phyloP scores from a whole-genome alignment of 2,329 filamentous ascomycete species.

The Aspergillus amoenus region DNA sequence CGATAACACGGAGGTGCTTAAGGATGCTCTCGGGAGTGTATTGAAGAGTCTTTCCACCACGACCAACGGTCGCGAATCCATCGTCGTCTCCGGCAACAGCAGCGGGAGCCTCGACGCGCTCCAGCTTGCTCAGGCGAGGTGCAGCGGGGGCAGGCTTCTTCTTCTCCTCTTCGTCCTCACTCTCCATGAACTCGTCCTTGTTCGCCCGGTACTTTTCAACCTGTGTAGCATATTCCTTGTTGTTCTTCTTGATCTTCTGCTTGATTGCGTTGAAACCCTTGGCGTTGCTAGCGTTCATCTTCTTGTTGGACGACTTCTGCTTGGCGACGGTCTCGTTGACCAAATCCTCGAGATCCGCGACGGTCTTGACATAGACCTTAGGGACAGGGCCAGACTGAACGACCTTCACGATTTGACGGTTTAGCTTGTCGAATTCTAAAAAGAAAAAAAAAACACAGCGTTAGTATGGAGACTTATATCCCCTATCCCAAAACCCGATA shows the following conservation, averaged over 20 bases:
- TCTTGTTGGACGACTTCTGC: constrained; percentile 94
- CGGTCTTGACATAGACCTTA: constrained; percentile 87
- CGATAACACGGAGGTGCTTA: constrained; percentile 89
- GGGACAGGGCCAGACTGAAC: constrained; percentile 74
- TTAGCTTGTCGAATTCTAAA: constrained; percentile 90
- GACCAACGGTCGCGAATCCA: constrained; percentile 85
- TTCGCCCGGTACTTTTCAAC: constrained; percentile 84
- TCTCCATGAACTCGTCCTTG: constrained; percentile 78
- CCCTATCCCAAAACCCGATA: neutral
- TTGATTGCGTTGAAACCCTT: constrained; percentile 95
- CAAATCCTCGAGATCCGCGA: constrained; percentile 90
- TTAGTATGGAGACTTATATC: constrained; percentile 12
- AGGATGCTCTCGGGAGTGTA: constrained; percentile 98
- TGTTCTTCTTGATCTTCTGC: constrained; percentile 98
- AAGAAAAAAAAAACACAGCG: constrained; percentile 8
- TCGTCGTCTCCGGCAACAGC: constrained; percentile 66
- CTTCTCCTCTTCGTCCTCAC: constrained; percentile 71
- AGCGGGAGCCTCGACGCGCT: constrained; percentile 48
- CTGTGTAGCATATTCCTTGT: constrained; percentile 87
- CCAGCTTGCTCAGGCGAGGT: constrained; percentile 52
- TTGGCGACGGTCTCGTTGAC: constrained; percentile 93
- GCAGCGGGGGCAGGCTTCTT: constrained; percentile 50
- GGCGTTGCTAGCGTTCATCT: constrained; percentile 96
- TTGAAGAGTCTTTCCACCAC: constrained; percentile 81
- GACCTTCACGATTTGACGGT: constrained; percentile 79